phyloP scores from a whole-genome alignment of 1,139 yeast species.

The Scheffersomyces segobiensis region DNA sequence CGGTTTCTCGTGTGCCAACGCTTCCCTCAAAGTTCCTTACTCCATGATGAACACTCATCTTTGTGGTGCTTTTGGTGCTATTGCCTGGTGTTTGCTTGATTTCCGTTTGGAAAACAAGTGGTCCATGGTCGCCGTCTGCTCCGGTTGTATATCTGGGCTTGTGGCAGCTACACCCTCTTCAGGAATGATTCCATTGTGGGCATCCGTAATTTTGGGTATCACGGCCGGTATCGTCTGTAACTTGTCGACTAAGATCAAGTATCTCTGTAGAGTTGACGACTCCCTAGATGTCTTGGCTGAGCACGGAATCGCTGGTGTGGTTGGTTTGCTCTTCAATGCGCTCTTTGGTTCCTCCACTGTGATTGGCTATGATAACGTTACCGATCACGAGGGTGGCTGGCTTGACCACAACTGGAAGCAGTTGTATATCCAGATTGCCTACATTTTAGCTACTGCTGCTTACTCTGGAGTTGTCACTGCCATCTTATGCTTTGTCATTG shows the following conservation, averaged over 20 bases:
- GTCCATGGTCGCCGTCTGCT: constrained; percentile 94
- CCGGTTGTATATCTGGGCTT: constrained; percentile 91
- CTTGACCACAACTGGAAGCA: constrained; percentile 87
- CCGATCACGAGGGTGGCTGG: constrained; percentile 91
- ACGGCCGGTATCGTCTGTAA: constrained; percentile 84
- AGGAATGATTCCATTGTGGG: constrained; percentile 90
- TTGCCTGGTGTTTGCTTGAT: constrained; percentile 91
- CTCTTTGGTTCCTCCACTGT: constrained; percentile 85
- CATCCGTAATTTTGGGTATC: constrained; percentile 81
- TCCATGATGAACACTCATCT: constrained; percentile 91
- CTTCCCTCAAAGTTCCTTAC: constrained; percentile 67
- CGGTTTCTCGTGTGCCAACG: constrained; percentile 73
- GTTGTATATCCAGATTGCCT: constrained; percentile 85
- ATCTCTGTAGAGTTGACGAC: constrained; percentile 80
- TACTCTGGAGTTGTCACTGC: constrained; percentile 81
- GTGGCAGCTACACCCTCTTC: constrained; percentile 97
- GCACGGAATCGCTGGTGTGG: constrained; percentile 95
- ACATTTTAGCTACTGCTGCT: constrained; percentile 70
- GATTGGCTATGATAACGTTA: constrained; percentile 82
- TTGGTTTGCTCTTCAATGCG: constrained; percentile 86
- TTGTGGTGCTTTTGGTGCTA: constrained; percentile 87
- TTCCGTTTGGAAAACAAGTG: constrained; percentile 84
- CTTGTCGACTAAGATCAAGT: constrained; percentile 85
- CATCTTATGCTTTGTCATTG: constrained; percentile 67
- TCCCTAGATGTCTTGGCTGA: constrained; percentile 94